These are phyloP conservation scores for Spizellomyces punctatus DNA, from an alignment of 192 early-diverging fungal genomes.

Conservation along the genomic window DNA sequence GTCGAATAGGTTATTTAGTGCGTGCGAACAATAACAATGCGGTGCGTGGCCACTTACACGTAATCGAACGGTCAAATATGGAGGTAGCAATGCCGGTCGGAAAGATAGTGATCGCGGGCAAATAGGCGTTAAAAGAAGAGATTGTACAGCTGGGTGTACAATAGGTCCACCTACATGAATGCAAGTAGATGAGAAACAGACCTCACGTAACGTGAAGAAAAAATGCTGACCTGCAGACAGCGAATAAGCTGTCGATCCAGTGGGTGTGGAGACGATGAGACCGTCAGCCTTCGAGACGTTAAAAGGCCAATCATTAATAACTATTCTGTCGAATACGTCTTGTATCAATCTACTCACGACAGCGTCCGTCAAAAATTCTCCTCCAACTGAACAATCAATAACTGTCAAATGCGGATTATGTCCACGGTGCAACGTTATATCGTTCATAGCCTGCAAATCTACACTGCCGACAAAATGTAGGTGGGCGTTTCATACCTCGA, in stretches of 20 bases:
- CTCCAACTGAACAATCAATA: constrained; percentile 80
- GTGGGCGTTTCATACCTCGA: background rate
- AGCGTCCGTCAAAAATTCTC: constrained; percentile 80
- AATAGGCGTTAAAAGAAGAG: constrained; percentile 83
- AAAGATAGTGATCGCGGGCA: constrained; percentile 75
- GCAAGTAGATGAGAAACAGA: background rate
- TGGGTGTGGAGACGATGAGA: constrained; percentile 83
- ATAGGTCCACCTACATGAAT: constrained; percentile 78
- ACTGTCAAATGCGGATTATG: constrained; percentile 79
- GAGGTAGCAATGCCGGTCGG: constrained; percentile 78
- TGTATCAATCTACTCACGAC: constrained; percentile 56
- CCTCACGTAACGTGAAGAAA: background rate
- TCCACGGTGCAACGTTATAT: constrained; percentile 85
- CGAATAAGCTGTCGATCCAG: constrained; percentile 90
- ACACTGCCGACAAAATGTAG: constrained; percentile 35
- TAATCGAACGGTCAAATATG: constrained; percentile 26
- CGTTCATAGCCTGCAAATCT: constrained; percentile 75
- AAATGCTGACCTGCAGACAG: constrained; percentile 63
- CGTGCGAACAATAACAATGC: background rate
- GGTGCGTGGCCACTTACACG: background rate
- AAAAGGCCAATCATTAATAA: too few relatives aligned
- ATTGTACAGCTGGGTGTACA: constrained; percentile 90
- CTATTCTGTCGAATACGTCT: too few relatives aligned
- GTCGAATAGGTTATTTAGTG: too few relatives aligned
- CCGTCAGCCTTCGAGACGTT: constrained; percentile 37